Evolutionary conservation across 495 filamentous ascomycete species (phyloP), one percentile per base, ranked within the genome.

Genomic region (Baudoinia panamericana): DNA sequence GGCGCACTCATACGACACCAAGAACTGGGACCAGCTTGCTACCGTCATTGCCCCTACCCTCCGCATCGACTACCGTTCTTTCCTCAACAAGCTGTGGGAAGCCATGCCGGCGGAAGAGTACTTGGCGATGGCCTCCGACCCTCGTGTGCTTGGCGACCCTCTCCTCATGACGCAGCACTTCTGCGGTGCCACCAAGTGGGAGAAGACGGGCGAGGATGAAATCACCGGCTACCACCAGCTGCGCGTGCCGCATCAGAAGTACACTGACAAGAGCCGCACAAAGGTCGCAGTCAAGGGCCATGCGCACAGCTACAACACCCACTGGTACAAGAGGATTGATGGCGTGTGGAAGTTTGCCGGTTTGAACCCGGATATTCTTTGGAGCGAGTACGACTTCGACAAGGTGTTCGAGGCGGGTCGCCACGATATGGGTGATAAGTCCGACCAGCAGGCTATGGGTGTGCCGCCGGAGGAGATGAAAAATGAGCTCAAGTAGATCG

Each of bases 261-360:
- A 80, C 61, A 74, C 64, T 5, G 73, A 75, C 50, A 61, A 52
- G 22, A 67, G 56, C 39, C 48, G 62, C 29, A 60, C 54, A 40
- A 55, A 63, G 30, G 75, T 77, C 27, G 59, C 59, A 17, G 63
- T 71, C 56, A 76, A 74, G 65, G 75, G 74, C 38, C 80, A 86
- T 52, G 72, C 69, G 12, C 81, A 87, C 61, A 73, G 70, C 37
- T 75, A 73, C 41, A 82, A 79, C 56, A 69, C 70, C 49, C 75
- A 82, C 55, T 80, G 72, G 57, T 86, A 86, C 59, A 67, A 64
- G 40, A 84, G 81, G 68, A 63, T 83, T 16, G 62, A 83, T 48
- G 80, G 80, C 4, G 72, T 75, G 42, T 87, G 82, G 82, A 88
- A 85, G 63, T 83, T 85, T 59, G 80, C 80, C 1, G 82, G 82